Evolutionary conservation across 2,329 filamentous ascomycete species (phyloP).

Genomic region (Alternaria gansuensis): DNA sequence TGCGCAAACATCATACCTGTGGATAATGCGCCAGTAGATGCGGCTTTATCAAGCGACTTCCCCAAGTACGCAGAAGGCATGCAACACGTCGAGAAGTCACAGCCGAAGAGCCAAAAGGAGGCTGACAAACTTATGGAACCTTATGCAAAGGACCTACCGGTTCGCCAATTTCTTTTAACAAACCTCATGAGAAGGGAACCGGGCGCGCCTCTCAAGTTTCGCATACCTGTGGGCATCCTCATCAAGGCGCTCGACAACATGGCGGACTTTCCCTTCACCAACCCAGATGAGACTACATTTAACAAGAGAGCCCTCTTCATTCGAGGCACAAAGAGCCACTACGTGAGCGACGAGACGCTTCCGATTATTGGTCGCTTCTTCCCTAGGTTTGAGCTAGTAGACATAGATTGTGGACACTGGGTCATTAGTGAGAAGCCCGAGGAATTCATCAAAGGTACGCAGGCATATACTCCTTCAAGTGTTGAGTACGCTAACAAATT

Average conservation of each 20-base stretch:
- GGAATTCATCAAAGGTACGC: conserved; percentile 75
- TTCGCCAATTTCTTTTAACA: conserved; percentile 90
- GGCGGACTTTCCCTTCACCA: conserved; percentile 87
- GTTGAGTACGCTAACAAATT: conserved; percentile 5
- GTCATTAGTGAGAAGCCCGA: conserved; percentile 88
- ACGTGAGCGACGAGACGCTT: conserved; percentile 81
- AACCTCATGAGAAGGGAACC: conserved; percentile 72
- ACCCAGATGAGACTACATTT: conserved; percentile 73
- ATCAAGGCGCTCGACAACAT: conserved; percentile 74
- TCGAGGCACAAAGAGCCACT: conserved; percentile 76
- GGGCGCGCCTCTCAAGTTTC: conserved; percentile 71
- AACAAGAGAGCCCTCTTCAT: conserved; percentile 83
- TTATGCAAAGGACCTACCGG: conserved; percentile 76
- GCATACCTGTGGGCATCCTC: conserved; percentile 79
- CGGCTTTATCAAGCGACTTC: conserved; percentile 77
- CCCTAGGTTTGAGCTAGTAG: conserved; percentile 74
- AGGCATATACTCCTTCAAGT: too few species aligned
- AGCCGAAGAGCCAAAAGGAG: conserved; percentile 74
- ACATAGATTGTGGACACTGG: conserved; percentile 86
- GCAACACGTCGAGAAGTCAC: conserved; percentile 76
- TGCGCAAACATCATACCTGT: conserved; percentile 80
- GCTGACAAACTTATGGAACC: conserved; percentile 80
- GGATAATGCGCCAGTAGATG: conserved; percentile 91
- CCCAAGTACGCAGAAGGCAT: conserved; percentile 83
- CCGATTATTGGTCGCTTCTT: conserved; percentile 86